Conservation (phyloP, 441 rosid species). For the Populus hybrid region DNA sequence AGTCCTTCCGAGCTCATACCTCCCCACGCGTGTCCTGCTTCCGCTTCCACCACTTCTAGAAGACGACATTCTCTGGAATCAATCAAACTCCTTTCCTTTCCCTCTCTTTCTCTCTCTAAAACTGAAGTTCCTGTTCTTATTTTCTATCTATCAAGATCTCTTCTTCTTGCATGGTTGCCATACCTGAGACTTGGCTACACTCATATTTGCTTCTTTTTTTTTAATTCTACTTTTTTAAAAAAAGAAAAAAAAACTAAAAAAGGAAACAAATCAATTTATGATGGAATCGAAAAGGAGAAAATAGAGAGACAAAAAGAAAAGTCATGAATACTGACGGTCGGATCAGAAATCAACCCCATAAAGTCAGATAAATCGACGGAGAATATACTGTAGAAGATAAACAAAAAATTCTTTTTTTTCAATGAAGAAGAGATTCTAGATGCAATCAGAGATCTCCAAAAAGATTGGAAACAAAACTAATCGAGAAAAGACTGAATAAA, state of each 20-base stretch:
- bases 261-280: not conserved
- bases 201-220: conserved; percentile 35
- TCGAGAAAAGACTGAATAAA: no score
- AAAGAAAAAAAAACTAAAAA: not conserved
- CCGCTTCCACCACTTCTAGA: conserved; percentile 33
- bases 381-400: not conserved
- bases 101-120: not conserved
- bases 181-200: conserved; percentile 79
- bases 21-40: conserved; percentile 81
- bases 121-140: not conserved
- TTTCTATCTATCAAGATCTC: conserved; percentile 47
- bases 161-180: conserved; percentile 99
- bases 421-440: not conserved
- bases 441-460: not conserved
- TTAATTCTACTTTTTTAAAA: not conserved
- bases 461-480: no score
- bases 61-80: not conserved
- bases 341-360: conserved; percentile 26
- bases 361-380: conserved; percentile 22
- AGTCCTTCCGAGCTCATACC: conserved; percentile 89
- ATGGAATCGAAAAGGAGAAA: not conserved
- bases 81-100: not conserved
- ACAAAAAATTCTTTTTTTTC: not conserved
- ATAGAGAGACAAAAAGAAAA: not conserved
- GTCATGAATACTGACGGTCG: not conserved